Evolutionary conservation across 1,284 basidiomycete genomes (phyloP).

Genomic region (Acaromyces ingoldii): DNA sequence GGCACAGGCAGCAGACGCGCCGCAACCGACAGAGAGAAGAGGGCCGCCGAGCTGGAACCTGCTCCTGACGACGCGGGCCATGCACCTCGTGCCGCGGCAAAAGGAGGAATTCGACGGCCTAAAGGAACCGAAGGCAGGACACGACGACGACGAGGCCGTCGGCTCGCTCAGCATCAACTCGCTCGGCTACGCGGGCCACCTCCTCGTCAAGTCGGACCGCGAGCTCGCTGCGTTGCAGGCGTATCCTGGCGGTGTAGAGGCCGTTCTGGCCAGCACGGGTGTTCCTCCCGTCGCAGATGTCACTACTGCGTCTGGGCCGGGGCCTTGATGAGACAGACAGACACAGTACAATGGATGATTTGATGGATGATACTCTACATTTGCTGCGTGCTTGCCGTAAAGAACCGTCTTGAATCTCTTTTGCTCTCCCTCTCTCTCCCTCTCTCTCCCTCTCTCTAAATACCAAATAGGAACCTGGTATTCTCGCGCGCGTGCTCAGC

Average conservation of each 20-base stretch:
- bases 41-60: slow-evolving; percentile 39
- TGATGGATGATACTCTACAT: too few species aligned
- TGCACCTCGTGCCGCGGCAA: slow-evolving; percentile 44
- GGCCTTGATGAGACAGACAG: too few species aligned
- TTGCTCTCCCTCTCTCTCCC: too few species aligned
- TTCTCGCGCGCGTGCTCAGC: slow-evolving; percentile 47
- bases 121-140: background rate
- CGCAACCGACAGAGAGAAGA: background rate
- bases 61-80: slow-evolving; percentile 36
- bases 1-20: background rate
- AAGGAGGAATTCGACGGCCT: slow-evolving; percentile 22
- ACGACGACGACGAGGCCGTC: slow-evolving; percentile 2
- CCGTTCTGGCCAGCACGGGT: slow-evolving; percentile 20
- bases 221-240: slow-evolving; percentile 26
- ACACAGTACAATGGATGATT: too few species aligned
- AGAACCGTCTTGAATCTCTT: too few species aligned
- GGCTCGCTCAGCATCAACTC: slow-evolving; percentile 38
- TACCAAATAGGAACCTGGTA: slow-evolving; percentile 30
- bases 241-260: slow-evolving; percentile 18
- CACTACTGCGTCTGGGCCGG: slow-evolving; percentile 11
- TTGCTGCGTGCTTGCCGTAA: too few species aligned
- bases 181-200: slow-evolving; percentile 41
- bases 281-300: slow-evolving; percentile 24
- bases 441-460: slow-evolving; percentile 10
- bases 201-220: slow-evolving; percentile 28